Base-by-base conservation (phyloP, 108 stramenopile species). In the Cyclotella cryptica region DNA sequence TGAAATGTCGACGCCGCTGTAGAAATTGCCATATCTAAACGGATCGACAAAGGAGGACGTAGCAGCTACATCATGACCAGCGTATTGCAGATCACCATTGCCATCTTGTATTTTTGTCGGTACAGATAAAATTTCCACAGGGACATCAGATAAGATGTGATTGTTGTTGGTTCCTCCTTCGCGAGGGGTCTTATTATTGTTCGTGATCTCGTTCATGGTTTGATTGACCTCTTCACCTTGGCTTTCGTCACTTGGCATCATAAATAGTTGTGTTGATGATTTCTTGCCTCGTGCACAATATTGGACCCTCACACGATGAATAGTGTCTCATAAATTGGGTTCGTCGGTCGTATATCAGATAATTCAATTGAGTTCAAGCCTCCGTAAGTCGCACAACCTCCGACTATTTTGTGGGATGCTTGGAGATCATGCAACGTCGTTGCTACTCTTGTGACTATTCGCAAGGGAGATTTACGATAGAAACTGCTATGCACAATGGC, bases 71-170 rank as follows among this genome's bases (percentile, higher is more conserved):
- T 28, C 27, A 58, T 58, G 6, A 3, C 3, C 57, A 28, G 13
- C 13, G 22, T 3, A 21, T 1, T 58, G 19, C 22, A 21, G 3
- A 28, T 21, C 57, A 28, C 3, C 24, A 28, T 51, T 51, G 49
- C 18, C n/a, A 51, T 19, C 49, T 19, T 14, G 10, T 4, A 28
- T 27, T 27, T 58, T 28, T 1, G 22, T 58, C 13, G 27, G 27
- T 17, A 58, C 57, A 21, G 57, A 58, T 21, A 13, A 14, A 58
- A 27, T 58, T 28, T 58, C 57, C 57, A 58, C 57, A 1, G 57
- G 57, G 26, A 58, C 14, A 58, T 58, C 57, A 1, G 27, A 28
- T 8, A n/a, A n/a, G n/a, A 19, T 51, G n/a, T 19, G 1, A 51
- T 6, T 51, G 18, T 1, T 19, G 8, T 51, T 51, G 19, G 18